Evolutionary conservation across 371 early-diverging fungal species (phyloP).

Genomic region (Lichtheimia ornata): DNA sequence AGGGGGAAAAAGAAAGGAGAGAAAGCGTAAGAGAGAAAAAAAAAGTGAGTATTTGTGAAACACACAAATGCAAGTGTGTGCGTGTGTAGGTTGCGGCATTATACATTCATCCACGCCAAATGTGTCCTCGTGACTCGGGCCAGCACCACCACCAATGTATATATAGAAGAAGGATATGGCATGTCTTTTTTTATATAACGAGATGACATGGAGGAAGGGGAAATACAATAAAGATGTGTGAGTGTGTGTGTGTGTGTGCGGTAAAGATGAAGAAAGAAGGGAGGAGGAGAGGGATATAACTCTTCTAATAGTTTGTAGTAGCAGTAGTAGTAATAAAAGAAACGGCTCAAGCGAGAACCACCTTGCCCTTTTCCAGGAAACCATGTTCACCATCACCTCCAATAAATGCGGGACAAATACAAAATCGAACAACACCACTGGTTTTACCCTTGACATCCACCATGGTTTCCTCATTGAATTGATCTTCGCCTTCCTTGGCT

Average conservation of each 20-base stretch:
- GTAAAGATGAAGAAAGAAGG: not conserved
- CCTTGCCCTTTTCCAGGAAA: slow-evolving; percentile 20
- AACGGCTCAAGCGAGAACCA: slow-evolving; percentile 2
- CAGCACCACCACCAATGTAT: not conserved
- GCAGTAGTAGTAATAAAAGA: not conserved
- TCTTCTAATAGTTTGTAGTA: not conserved
- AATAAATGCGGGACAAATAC: slow-evolving; percentile 19
- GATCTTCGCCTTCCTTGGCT: slow-evolving; percentile 13
- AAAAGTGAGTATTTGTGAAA: not conserved
- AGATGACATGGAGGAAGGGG: not conserved
- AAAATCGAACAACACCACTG: slow-evolving; percentile 15
- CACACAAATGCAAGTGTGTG: no score
- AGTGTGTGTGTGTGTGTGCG: not conserved
- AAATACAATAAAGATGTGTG: not conserved
- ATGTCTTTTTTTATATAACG: not conserved
- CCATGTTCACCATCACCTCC: slow-evolving; percentile 26
- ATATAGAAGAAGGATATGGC: no score
- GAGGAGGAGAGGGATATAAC: not conserved
- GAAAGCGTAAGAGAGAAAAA: not conserved
- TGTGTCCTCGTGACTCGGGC: not conserved
- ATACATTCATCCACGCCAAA: not conserved
- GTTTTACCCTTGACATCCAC: slow-evolving; percentile 24
- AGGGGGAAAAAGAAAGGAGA: not conserved
- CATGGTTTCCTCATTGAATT: slow-evolving; percentile 16
- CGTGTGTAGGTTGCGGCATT: no score